phyloP scores from a whole-genome alignment of 2,329 filamentous ascomycete species.

The Beauveria medogensis region DNA sequence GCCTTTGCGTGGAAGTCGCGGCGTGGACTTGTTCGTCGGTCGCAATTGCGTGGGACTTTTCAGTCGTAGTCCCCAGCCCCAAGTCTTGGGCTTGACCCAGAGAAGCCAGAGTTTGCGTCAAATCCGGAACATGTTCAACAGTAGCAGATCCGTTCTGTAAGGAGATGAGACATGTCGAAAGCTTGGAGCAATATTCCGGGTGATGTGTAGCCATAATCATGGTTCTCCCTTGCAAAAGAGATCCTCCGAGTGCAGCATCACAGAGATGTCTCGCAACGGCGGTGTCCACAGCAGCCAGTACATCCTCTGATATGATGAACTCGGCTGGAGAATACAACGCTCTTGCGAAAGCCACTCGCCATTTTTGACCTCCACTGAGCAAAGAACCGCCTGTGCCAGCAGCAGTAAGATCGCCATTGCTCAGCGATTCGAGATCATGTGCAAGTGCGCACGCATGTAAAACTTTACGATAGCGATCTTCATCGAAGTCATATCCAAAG shows the following conservation, averaged over 20 bases:
- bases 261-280: constrained; percentile 28
- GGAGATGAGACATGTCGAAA: neutral
- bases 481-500: constrained; percentile 58
- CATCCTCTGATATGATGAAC: constrained; percentile 64
- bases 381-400: constrained; percentile 72
- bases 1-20: neutral
- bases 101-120: neutral
- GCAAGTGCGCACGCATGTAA: constrained; percentile 59
- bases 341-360: constrained; percentile 64
- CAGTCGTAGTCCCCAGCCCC: neutral
- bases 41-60: neutral
- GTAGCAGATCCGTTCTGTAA: constrained; percentile 7
- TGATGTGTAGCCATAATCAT: constrained; percentile 14
- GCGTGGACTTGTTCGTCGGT: neutral
- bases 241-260: neutral
- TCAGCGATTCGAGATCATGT: constrained; percentile 62
- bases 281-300: constrained; percentile 66
- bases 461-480: constrained; percentile 55
- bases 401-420: constrained; percentile 62
- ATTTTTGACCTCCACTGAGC: constrained; percentile 66
- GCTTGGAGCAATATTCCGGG: constrained; percentile 8
- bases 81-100: neutral
- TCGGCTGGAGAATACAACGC: constrained; percentile 65
- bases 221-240: constrained; percentile 10
- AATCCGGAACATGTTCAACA: neutral